Evolutionary conservation across 1,284 basidiomycete species (phyloP).

Genomic region (Cystobasidium pallidum): DNA sequence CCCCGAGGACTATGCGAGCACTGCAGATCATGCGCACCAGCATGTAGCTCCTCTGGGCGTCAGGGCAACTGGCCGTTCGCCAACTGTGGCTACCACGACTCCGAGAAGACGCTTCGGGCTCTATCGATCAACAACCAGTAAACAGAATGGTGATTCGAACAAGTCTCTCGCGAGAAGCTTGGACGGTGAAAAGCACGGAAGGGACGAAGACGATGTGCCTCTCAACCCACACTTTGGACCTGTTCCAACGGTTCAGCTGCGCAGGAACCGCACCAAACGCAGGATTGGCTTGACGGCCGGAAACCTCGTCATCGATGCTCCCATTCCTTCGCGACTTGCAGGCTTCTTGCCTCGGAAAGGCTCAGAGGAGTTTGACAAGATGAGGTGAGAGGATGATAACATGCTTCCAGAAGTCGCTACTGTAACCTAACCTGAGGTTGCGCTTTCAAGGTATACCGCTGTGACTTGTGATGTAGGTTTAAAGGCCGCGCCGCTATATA

Average conservation of each 20-base stretch:
- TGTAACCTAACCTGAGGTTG: background rate
- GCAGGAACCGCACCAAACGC: conserved; percentile 57
- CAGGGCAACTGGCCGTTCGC: background rate
- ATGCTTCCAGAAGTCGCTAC: too few relatives aligned
- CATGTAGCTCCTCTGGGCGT: background rate
- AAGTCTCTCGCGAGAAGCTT: conserved; percentile 26
- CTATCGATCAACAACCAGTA: conserved; percentile 31
- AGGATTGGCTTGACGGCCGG: conserved; percentile 67
- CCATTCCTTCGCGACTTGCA: conserved; percentile 77
- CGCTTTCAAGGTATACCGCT: conserved; percentile 65
- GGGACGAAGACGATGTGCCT: conserved; percentile 19
- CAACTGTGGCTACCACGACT: conserved; percentile 4
- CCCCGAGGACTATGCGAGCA: conserved; percentile 38
- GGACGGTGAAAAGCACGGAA: conserved; percentile 9
- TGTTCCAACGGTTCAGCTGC: conserved; percentile 21
- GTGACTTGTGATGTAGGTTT: conserved; percentile 72
- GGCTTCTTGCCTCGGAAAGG: conserved; percentile 74
- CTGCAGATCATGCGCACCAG: conserved; percentile 13
- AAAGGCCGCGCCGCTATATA: background rate
- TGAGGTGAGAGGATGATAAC: conserved; percentile 62
- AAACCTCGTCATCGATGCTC: conserved; percentile 80
- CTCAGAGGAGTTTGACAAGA: conserved; percentile 79
- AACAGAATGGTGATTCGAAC: conserved; percentile 30
- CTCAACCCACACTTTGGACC: conserved; percentile 41
- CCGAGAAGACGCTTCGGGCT: conserved; percentile 34